Conservation (phyloP, 2,329 filamentous ascomycete species). For the Verticillium nubilum region DNA sequence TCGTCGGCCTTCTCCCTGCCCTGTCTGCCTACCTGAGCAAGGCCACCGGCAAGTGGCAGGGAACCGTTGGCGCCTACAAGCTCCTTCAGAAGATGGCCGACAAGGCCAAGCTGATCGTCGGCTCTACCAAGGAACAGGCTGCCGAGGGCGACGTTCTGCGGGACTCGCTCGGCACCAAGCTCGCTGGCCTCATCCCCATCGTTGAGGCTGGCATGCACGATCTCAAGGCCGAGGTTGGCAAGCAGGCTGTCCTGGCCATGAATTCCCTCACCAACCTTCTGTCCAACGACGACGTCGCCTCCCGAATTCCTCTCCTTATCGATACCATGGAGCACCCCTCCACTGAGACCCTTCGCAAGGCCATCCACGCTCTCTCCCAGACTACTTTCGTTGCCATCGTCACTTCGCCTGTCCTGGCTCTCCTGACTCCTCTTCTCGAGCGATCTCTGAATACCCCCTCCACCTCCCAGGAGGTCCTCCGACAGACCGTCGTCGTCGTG, state of each 20-base stretch:
- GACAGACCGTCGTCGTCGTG: constrained; percentile 92
- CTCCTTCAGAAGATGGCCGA: constrained; percentile 90
- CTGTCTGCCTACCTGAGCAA: constrained; percentile 73
- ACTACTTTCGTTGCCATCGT: constrained; percentile 98
- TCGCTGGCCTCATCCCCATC: constrained; percentile 83
- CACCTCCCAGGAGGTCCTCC: constrained; percentile 88
- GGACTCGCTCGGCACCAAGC: constrained; percentile 81
- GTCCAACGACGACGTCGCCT: constrained; percentile 94
- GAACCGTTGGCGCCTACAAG: constrained; percentile 79
- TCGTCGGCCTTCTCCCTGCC: constrained; percentile 74
- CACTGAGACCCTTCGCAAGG: constrained; percentile 82
- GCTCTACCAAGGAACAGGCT: constrained; percentile 74
- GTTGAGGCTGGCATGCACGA: constrained; percentile 96
- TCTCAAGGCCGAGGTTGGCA: constrained; percentile 81
- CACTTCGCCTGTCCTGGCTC: constrained; percentile 88
- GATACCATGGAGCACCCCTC: constrained; percentile 95
- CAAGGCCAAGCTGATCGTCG: constrained; percentile 82
- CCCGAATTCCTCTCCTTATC: constrained; percentile 84
- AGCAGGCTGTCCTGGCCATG: constrained; percentile 92
- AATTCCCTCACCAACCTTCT: constrained; percentile 81
- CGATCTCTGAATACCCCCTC: constrained; percentile 86
- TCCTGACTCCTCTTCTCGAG: constrained; percentile 91
- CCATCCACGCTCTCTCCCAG: constrained; percentile 92
- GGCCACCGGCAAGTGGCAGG: constrained; percentile 94
- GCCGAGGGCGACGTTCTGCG: constrained; percentile 83